Evolutionary conservation across 306 rosid species (phyloP), one percentile per base, ranked within the genome.

Genomic region (Oxytropis ochrocephala): DNA sequence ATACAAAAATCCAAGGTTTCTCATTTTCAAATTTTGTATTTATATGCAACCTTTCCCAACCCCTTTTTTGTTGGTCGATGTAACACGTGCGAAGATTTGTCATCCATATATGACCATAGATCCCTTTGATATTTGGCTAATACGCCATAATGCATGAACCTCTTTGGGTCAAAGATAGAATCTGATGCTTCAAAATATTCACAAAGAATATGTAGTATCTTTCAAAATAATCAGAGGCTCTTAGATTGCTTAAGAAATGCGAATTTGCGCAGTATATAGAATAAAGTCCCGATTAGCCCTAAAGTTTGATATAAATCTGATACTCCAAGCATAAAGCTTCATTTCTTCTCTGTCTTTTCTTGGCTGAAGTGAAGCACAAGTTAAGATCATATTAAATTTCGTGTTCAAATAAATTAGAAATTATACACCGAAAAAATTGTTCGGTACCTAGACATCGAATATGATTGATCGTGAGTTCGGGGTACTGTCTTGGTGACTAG

Each of bases 111-210:
- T 59, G 63, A 79, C 48, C 81, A 60, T 50, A 60, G 27, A 8
- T 9, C 18, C 43, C 29, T 53, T 69, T 11, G 66, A 70, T 69
- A 9, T 54, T 52, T 53, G 43, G 56, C 18, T 54, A 39, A 70
- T 59, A 49, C 64, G 57, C 30, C 46, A 21, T 36, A 65, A 64
- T 78, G 55, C 73, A 78, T 64, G 81, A 71, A 64, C 77, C 74
- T 46, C 30, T 24, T 14, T 55, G 49, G 73, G 81, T 78, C 81
- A 78, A 78, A 67, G 56, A 46, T 64, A 38, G 81, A 55, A 78
- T 71, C 69, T 33, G 42, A 64, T 78, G 67, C 81, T 71, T 78
- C 73, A 46, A 54, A 39, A 54, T 50, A 36, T 48, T 77, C 54
- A 14, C 39, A 21, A 52, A 61, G 68, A 70, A 54, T 54, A 39